Evolutionary conservation across 208 protist species (phyloP).

Genomic region (Strigomonas oncopelti): DNA sequence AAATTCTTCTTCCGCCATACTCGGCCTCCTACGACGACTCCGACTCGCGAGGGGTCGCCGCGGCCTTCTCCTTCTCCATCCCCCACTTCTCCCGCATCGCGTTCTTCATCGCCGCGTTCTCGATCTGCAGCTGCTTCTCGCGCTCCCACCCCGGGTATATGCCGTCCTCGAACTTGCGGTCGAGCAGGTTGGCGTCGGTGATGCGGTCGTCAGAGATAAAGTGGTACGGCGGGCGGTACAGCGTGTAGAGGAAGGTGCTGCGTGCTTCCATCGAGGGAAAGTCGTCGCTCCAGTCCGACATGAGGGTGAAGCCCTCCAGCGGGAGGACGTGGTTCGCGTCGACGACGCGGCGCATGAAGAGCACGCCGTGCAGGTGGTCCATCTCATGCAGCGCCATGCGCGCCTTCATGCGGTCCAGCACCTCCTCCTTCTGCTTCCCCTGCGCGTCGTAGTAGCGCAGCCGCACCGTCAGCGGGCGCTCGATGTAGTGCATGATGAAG

Average conservation of each 20-base stretch:
- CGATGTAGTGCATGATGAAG: constrained; percentile 89
- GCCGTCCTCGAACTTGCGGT: constrained; percentile 87
- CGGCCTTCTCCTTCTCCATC: constrained; percentile 21
- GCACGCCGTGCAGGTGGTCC: constrained; percentile 78
- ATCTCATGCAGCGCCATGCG: constrained; percentile 86
- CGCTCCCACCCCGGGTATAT: constrained; percentile 81
- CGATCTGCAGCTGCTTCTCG: constrained; percentile 73
- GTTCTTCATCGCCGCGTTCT: constrained; percentile 52
- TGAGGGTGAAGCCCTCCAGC: constrained; percentile 78
- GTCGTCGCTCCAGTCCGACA: constrained; percentile 89
- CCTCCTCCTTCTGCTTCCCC: constrained; percentile 37
- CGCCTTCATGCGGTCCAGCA: constrained; percentile 61
- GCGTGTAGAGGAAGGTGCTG: constrained; percentile 86
- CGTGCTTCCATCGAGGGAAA: constrained; percentile 87
- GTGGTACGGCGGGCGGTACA: constrained; percentile 77
- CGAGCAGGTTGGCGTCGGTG: constrained; percentile 70
- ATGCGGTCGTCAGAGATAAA: constrained; percentile 58
- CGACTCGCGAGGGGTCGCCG: not conserved
- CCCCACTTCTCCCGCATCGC: constrained; percentile 45
- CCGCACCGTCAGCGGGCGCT: constrained; percentile 67
- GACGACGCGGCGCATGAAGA: constrained; percentile 82
- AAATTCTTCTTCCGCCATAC: not conserved
- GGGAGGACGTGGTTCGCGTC: constrained; percentile 86
- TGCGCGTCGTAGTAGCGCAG: constrained; percentile 42
- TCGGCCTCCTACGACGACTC: not conserved